Base-by-base conservation (phyloP, 345 rosid species). In the Bruguiera sexangula region DNA sequence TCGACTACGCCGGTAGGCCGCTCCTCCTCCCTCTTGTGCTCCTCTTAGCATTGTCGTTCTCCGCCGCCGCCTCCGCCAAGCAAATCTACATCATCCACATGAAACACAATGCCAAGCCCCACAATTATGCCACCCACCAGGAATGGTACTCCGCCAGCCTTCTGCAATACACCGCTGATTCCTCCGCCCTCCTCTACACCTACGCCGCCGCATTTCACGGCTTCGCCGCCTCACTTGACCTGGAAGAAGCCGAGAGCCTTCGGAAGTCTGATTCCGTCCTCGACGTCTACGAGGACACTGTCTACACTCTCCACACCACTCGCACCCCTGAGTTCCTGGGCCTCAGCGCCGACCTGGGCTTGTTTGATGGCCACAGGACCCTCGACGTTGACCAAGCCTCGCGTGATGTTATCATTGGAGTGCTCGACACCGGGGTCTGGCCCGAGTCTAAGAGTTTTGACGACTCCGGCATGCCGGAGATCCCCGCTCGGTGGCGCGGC, bases 351-450 rank as follows among this genome's bases (percentile, higher is more conserved):
- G 83, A 83, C 2, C 62, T 80, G 29, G 90, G 80, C 29, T 59
- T 76, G 52, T 69, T 63, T 67, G 58, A 75, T 6, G 83, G 84
- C n/a, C 72, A 73, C 61, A 54, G 55, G 60, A 56, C 66, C 21
- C 77, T 55, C 18, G 82, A 78, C 50, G 77, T 83, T 20, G 81
- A 69, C 10, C 82, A 73, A 1, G 77, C 90, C 15, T 79, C 86
- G 5, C 66, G 69, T 20, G 88, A 79, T 34, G 94, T 94, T 32
- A 34, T 91, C 8, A 73, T 94, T 21, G 98, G 98, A 0, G 96
- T 94, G 22, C 82, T 94, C 0, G 98, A 94, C 53, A 89, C 96
- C 0, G 98, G 98, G 1, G 87, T 91, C 19, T 91, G 94, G 98
- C 98, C 98, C 0, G 97, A 89, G 73, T 88, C 91, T 0, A 80